Percentiles rank a stretch among this genome's conserved stretches.
These are phyloP conservation scores for Collybia mongolica DNA, from an alignment of 768 basidiomycete genomes.

Conservation along the genomic window DNA sequence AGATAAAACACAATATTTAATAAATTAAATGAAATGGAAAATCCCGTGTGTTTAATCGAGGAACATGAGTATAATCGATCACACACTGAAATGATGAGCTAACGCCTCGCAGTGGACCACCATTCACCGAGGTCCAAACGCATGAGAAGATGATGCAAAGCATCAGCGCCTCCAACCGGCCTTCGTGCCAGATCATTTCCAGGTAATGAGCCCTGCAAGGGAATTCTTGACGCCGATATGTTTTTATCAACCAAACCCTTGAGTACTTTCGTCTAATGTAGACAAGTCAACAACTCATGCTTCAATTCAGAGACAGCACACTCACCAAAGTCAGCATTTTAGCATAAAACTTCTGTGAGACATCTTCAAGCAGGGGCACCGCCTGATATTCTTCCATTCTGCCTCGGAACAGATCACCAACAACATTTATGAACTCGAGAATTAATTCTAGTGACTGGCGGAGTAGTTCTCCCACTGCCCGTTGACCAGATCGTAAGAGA, in stretches of 20 bases:
- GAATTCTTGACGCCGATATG: slow-evolving; percentile 21
- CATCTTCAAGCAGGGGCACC: slow-evolving; percentile 50
- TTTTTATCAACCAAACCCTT: slow-evolving; percentile 57
- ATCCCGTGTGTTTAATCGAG: neutral
- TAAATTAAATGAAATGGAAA: neutral
- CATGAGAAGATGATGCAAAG: slow-evolving; percentile 53
- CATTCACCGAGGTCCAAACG: slow-evolving; percentile 55
- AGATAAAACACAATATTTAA: no score
- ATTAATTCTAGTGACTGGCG: slow-evolving; percentile 62
- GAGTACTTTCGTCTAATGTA: slow-evolving; percentile 50
- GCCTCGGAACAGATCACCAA: slow-evolving; percentile 56
- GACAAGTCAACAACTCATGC: slow-evolving; percentile 8
- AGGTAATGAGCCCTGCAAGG: slow-evolving; percentile 19
- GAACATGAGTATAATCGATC: neutral
- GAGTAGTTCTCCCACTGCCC: slow-evolving; percentile 62
- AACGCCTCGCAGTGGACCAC: slow-evolving; percentile 40
- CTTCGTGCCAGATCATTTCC: slow-evolving; percentile 25
- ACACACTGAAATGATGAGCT: neutral
- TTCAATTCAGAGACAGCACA: slow-evolving; percentile 4
- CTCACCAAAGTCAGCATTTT: slow-evolving; percentile 62
- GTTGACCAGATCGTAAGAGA: slow-evolving; percentile 67
- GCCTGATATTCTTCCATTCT: slow-evolving; percentile 65
- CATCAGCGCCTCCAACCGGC: slow-evolving; percentile 50
- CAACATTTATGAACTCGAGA: slow-evolving; percentile 64
- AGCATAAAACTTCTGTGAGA: slow-evolving; percentile 50